phyloP scores from a whole-genome alignment of 352 stramenopile genomes.

The Globisporangium echinulatum region DNA sequence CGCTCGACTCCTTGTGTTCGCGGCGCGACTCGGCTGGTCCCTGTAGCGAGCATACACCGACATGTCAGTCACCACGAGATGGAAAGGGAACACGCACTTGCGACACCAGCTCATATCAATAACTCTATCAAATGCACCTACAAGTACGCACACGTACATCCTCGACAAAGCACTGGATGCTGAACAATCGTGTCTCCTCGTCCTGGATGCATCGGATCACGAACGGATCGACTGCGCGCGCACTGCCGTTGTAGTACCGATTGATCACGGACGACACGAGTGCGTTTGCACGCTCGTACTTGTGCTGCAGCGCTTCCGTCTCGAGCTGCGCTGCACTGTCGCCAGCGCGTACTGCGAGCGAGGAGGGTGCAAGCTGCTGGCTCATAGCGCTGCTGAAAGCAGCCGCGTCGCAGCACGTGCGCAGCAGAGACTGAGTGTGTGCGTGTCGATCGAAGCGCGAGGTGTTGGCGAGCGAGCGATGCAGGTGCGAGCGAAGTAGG shows the following conservation, averaged over 20 bases:
- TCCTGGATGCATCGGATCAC: constrained; percentile 48
- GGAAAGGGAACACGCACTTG: no score
- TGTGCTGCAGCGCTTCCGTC: constrained; percentile 14
- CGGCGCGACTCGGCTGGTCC: constrained; percentile 47
- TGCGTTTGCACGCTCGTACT: constrained; percentile 42
- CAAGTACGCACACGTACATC: constrained; percentile 24
- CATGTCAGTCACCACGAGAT: no score
- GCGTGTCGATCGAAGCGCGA: no score
- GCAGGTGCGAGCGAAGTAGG: no score
- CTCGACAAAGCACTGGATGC: constrained; percentile 69
- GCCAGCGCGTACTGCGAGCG: no score
- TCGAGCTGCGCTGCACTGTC: neutral
- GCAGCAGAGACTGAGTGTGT: no score
- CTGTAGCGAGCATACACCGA: constrained; percentile 9
- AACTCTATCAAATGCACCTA: no score
- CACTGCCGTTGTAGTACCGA: constrained; percentile 71
- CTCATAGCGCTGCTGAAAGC: no score
- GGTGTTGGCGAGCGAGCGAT: no score
- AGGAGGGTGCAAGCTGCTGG: no score
- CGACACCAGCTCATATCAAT: no score
- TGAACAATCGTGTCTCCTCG: constrained; percentile 48
- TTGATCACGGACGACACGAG: constrained; percentile 57
- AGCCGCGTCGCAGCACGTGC: no score
- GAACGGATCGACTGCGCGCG: constrained; percentile 54
- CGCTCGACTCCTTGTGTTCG: constrained; percentile 31